phyloP scores from a whole-genome alignment of 805 yeast genomes.

The Candida stauntonica region DNA sequence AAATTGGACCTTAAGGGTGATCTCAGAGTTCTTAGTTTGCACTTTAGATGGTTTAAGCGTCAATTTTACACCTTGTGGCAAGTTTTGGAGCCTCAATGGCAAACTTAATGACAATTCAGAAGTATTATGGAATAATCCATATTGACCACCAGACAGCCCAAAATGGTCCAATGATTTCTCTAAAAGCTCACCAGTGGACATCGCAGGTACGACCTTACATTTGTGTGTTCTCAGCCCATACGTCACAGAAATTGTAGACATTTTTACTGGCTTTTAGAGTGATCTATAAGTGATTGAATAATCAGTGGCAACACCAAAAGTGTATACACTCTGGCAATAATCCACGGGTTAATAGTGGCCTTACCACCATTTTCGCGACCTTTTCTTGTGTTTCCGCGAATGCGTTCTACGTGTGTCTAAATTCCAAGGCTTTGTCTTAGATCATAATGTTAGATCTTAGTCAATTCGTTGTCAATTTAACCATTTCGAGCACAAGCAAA shows the following conservation, averaged over 20 bases:
- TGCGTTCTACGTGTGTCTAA: too few relatives aligned
- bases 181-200: slow-evolving; percentile 34
- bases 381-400: too few relatives aligned
- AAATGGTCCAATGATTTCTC: slow-evolving; percentile 34
- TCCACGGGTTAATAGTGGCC: too few relatives aligned
- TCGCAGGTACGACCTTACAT: slow-evolving; percentile 32
- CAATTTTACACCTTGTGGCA: slow-evolving; percentile 43
- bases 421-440: too few relatives aligned
- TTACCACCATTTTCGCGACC: too few relatives aligned
- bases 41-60: slow-evolving; percentile 21
- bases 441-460: too few relatives aligned
- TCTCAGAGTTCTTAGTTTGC: slow-evolving; percentile 4
- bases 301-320: too few relatives aligned
- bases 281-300: too few relatives aligned
- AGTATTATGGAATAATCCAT: slow-evolving; percentile 31
- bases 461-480: not conserved
- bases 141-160: slow-evolving; percentile 26
- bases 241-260: slow-evolving; percentile 35
- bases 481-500: not conserved
- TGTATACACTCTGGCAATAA: too few relatives aligned
- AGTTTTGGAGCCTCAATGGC: slow-evolving; percentile 39
- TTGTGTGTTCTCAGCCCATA: slow-evolving; percentile 33
- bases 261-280: slow-evolving; percentile 13
- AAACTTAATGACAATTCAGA: slow-evolving; percentile 33
- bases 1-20: slow-evolving; percentile 31